Evolutionary conservation across 164 flowering plant genomes (phyloP).

Genomic region (Litsea cubeba): DNA sequence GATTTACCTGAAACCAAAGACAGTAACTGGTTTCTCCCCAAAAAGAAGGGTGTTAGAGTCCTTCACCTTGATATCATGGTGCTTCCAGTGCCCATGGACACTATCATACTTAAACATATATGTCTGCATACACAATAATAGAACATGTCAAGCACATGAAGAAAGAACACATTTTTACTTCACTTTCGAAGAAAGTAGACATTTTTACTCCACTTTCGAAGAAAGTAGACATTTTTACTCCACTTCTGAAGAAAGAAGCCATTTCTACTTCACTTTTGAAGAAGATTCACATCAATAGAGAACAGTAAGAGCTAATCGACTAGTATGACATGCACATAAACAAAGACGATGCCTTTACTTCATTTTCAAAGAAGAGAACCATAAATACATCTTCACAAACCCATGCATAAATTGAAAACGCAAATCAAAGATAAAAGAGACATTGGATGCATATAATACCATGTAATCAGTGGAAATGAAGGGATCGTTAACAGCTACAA

Average conservation of each 20-base stretch:
- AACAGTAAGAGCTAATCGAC: not conserved
- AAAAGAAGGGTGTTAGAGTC: slow-evolving; percentile 84
- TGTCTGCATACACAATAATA: slow-evolving; percentile 29
- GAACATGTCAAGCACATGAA: not conserved
- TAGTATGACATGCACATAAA: no score
- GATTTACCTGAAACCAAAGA: slow-evolving; percentile 58
- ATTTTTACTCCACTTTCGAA: not conserved
- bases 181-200: not conserved
- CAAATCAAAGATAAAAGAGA: not conserved
- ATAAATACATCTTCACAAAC: no score
- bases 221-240: not conserved
- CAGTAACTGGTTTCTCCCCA: slow-evolving; percentile 66
- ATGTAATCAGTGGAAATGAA: slow-evolving; percentile 80
- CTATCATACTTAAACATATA: slow-evolving; percentile 91
- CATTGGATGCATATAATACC: slow-evolving; percentile 29
- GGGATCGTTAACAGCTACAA: slow-evolving; percentile 87
- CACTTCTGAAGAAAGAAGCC: not conserved
- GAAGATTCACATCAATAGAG: not conserved
- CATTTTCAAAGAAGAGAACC: no score
- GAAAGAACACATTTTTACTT: not conserved
- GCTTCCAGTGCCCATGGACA: slow-evolving; percentile 85
- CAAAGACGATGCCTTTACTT: no score
- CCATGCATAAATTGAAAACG: not conserved
- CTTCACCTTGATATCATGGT: slow-evolving; percentile 60
- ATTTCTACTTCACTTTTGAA: not conserved